Evolutionary conservation across 495 filamentous ascomycete species (phyloP), one percentile per base, ranked within the genome.

Genomic region (Penicillium manginii): DNA sequence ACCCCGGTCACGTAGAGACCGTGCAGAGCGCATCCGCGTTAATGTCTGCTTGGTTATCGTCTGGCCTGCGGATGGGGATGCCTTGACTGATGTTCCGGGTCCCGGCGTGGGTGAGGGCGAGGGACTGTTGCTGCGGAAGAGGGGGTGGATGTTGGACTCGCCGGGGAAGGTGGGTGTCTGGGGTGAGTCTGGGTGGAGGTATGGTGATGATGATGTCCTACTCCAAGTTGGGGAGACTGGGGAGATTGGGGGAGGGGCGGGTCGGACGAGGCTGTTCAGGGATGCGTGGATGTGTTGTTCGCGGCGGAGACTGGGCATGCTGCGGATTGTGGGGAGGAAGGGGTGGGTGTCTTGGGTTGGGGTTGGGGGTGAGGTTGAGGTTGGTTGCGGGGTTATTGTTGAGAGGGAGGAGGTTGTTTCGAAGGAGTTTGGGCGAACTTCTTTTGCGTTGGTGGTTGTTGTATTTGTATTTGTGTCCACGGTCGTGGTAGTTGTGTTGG

Each of bases 81-180:
- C 91, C 7, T 83, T 80, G 35, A 96, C 85, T 19, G 86, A 76
- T 0, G 90, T 96, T 0, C 87, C 88, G 0, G 86, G 83, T 0
- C 86, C 87, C 0, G 83, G 81, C 7, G 82, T 80, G 0, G 90
- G 87, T 12, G 89, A 88, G 10, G 89, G 88, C 0, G 79, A 83
- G 0, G 90, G 88, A 43, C 86, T 91, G 61, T 86, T 87, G 1
- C 86, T 86, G 53, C 91, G 84, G 73, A 96, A 94, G 11, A 96
- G 81, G 1, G 91, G 91, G 66, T 96, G 91, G 56, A 96, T 94
- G 65, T 93, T 84, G 14, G 86, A 81, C 68, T 94, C 88, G 66
- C 80, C 47, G 10, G 54, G 39, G 37, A 48, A 33, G 57, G 17
- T 82, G 33, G 63, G 33, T 29, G 65, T 52, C 21, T 64, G 37